Evolutionary conservation across 345 rosid genomes (phyloP), one percentile per base, ranked within the genome.

Genomic region (Draba incana): DNA sequence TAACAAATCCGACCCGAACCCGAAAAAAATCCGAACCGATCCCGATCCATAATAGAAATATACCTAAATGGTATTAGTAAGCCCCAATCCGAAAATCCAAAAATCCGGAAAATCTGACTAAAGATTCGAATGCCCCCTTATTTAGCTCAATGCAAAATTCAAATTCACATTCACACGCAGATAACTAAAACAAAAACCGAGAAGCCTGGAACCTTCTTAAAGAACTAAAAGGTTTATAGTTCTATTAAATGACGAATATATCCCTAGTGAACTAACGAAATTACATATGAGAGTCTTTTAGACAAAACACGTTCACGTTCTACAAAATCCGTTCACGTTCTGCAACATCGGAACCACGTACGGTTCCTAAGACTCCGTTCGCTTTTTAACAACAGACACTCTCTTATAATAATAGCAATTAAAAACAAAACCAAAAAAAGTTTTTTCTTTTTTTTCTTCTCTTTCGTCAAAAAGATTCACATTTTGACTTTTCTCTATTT

Each of bases 321-420:
- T 51, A 61, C 67, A 66, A 59, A n/a, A n/a, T 33, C 66, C 57
- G 77, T 60, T 60, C 58, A 61, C 64, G 69, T 75, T 61, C 30
- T 51, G 66, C 67, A 66, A 59, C 72, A 66, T 51, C 50, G 77
- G 77, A 57, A 66, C 55, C 77, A 73, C 71, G 77, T 58, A 66
- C 77, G 67, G 66, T 48, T 59, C 77, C 51, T 43, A 57, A 48
- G 48, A 65, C 77, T 65, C 77, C 72, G 72, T 73, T 66, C 62
- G 27, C 51, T 44, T 50, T 33, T 8, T 47, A 54, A 35, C 38
- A 6, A 28, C 31, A 62, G 6, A 33, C 13, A 20, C 43, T 0
- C 20, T 16, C 50, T 56, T 72, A 3, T 64, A 48, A 41, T 65
- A 57, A 64, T 35, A 28, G 6, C 37, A 33, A 33, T 33, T 33